These are phyloP conservation scores for Pichia sp. DNA, from an alignment of 1,139 yeast genomes.

Conservation along the genomic window DNA sequence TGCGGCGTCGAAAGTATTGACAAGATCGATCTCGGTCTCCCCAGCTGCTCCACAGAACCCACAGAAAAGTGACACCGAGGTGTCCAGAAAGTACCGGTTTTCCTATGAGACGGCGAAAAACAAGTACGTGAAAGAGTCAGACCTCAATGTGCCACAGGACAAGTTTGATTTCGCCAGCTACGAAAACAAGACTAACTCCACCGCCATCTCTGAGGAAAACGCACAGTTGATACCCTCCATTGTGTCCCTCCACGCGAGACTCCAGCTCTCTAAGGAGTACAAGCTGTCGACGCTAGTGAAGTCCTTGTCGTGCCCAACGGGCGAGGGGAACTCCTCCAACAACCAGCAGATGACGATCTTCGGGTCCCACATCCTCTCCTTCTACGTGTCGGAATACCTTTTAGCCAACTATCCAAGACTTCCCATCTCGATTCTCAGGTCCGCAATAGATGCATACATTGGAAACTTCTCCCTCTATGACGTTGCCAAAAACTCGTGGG, in stretches of 20 bases:
- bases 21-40: constrained; percentile 16
- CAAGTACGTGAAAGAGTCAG: constrained; percentile 13
- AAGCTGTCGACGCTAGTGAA: constrained; percentile 71
- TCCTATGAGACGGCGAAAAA: constrained; percentile 29
- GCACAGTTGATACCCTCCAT: constrained; percentile 62
- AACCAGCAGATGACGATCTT: constrained; percentile 74
- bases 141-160: constrained; percentile 20
- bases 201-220: constrained; percentile 38
- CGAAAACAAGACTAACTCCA: constrained; percentile 24
- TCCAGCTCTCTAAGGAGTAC: constrained; percentile 53
- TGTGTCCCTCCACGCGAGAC: constrained; percentile 75
- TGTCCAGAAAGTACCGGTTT: constrained; percentile 21
- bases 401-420: constrained; percentile 80
- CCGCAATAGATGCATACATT: constrained; percentile 69
- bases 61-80: constrained; percentile 7
- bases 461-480: constrained; percentile 60
- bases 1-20: not conserved
- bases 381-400: constrained; percentile 70
- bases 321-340: constrained; percentile 40
- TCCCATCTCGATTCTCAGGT: constrained; percentile 72
- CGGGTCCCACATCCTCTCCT: constrained; percentile 74
- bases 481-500: constrained; percentile 72
- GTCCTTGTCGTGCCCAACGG: constrained; percentile 53
- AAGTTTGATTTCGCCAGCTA: constrained; percentile 27
- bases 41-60: constrained; percentile 11